Conservation (phyloP, 176 grass and related monocot species). For the Typha latifolia region DNA sequence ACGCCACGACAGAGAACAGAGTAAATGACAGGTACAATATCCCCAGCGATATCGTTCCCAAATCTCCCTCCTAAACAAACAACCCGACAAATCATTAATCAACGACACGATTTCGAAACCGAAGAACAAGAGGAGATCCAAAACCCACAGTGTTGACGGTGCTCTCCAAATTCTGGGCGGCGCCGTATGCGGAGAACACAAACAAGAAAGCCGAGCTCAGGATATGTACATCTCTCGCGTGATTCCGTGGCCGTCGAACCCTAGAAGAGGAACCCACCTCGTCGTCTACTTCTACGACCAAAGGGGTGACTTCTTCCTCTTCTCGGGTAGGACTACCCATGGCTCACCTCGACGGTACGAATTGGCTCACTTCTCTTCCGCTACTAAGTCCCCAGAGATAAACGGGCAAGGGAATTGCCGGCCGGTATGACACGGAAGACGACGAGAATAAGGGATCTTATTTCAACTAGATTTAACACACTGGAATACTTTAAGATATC, state of each 20-base stretch:
- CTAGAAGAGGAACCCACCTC: conserved; percentile 18
- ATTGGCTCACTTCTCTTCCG: background rate
- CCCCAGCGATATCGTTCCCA: conserved; percentile 70
- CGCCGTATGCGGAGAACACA: conserved; percentile 74
- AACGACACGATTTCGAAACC: background rate
- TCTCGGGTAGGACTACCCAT: background rate
- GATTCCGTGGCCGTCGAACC: conserved; percentile 16
- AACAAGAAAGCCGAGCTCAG: conserved; percentile 81
- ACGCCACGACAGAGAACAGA: conserved; percentile 54
- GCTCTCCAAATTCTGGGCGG: conserved; percentile 82
- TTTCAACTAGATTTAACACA: no score
- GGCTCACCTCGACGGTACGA: background rate
- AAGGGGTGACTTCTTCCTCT: conserved; percentile 6
- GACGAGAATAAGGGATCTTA: no score
- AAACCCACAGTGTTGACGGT: conserved; percentile 54
- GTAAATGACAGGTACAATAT: conserved; percentile 77
- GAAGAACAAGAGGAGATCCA: background rate
- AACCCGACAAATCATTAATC: background rate
- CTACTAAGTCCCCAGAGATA: background rate
- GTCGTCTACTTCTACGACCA: conserved; percentile 18
- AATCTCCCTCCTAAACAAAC: conserved; percentile 38
- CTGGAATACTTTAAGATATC: no score
- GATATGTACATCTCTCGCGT: conserved; percentile 50
- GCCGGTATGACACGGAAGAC: background rate
- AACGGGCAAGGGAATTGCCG: background rate